A percentile compares a stretch with the other conserved stretches of the same genome.
phyloP scores from a whole-genome alignment of 352 stramenopile genomes.

The Pythium dissimile region DNA sequence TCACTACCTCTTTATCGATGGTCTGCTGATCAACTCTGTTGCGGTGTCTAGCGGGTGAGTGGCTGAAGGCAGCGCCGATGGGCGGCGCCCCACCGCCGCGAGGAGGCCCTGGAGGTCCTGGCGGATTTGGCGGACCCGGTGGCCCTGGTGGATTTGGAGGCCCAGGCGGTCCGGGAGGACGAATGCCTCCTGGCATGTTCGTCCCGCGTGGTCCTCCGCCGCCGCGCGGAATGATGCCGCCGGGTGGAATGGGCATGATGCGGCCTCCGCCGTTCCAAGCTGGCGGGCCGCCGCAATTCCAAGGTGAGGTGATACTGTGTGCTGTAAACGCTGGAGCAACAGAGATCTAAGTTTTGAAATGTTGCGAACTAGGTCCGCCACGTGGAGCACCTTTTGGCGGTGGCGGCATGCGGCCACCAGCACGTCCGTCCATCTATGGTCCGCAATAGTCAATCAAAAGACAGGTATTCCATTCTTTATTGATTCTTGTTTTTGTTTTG shows the following conservation, averaged over 20 bases:
- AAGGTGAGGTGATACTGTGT: slow-evolving; percentile 6
- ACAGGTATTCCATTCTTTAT: neutral
- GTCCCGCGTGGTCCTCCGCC: slow-evolving; percentile 52
- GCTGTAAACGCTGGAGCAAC: no score
- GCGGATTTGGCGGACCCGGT: slow-evolving; percentile 13
- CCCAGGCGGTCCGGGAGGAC: slow-evolving; percentile 11
- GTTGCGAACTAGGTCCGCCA: slow-evolving; percentile 49
- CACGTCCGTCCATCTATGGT: slow-evolving; percentile 67
- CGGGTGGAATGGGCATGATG: slow-evolving; percentile 49
- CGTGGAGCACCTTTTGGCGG: slow-evolving; percentile 38
- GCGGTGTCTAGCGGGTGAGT: slow-evolving; percentile 52
- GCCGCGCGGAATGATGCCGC: slow-evolving; percentile 72
- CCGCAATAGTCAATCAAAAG: slow-evolving; percentile 27
- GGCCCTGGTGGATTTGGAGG: slow-evolving; percentile 20
- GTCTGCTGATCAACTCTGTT: neutral
- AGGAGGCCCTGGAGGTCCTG: no score
- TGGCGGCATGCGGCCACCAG: slow-evolving; percentile 36
- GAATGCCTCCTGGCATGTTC: slow-evolving; percentile 49
- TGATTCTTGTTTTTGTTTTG: no score
- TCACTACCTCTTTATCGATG: neutral
- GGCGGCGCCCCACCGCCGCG: slow-evolving; percentile 47
- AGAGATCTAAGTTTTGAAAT: no score
- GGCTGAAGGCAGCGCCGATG: slow-evolving; percentile 44
- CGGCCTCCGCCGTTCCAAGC: slow-evolving; percentile 68
- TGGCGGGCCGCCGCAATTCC: slow-evolving; percentile 11